These are phyloP conservation scores for Termitomyces sp. DNA, from an alignment of 768 basidiomycete genomes.

Conservation along the genomic window DNA sequence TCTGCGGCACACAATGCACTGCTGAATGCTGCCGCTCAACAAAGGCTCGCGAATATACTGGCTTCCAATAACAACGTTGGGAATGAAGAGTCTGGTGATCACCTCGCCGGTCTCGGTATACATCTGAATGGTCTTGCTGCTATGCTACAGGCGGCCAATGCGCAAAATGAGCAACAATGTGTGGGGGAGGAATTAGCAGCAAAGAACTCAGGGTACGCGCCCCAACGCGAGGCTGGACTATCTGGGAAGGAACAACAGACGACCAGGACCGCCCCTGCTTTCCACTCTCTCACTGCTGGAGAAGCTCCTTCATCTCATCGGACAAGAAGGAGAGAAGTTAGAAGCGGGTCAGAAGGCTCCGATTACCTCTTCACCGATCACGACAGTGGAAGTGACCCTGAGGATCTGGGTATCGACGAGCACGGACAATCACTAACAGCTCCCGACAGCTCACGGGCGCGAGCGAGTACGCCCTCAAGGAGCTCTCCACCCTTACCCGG, in stretches of 20 bases:
- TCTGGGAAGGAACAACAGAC: slow-evolving; percentile 42
- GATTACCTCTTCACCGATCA: slow-evolving; percentile 52
- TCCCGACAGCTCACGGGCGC: slow-evolving; percentile 28
- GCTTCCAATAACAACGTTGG: slow-evolving; percentile 20
- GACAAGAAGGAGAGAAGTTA: slow-evolving; percentile 30
- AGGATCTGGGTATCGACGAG: slow-evolving; percentile 26
- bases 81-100: slow-evolving; percentile 26
- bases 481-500: slow-evolving; percentile 45
- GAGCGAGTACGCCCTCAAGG: slow-evolving; percentile 29
- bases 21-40: slow-evolving; percentile 62
- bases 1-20: slow-evolving; percentile 63
- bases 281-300: slow-evolving; percentile 69
- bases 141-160: slow-evolving; percentile 73
- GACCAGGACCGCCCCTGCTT: slow-evolving; percentile 71
- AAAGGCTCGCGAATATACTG: slow-evolving; percentile 46
- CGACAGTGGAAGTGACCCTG: slow-evolving; percentile 39
- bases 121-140: slow-evolving; percentile 68
- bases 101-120: slow-evolving; percentile 42
- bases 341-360: slow-evolving; percentile 41
- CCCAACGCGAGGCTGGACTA: slow-evolving; percentile 38
- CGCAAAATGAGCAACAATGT: slow-evolving; percentile 47
- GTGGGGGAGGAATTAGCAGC: slow-evolving; percentile 36
- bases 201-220: slow-evolving; percentile 39
- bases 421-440: slow-evolving; percentile 22
- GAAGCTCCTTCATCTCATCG: slow-evolving; percentile 29